Conservation (phyloP, 352 stramenopile genomes). For the Globisporangium ultimum region DNA sequence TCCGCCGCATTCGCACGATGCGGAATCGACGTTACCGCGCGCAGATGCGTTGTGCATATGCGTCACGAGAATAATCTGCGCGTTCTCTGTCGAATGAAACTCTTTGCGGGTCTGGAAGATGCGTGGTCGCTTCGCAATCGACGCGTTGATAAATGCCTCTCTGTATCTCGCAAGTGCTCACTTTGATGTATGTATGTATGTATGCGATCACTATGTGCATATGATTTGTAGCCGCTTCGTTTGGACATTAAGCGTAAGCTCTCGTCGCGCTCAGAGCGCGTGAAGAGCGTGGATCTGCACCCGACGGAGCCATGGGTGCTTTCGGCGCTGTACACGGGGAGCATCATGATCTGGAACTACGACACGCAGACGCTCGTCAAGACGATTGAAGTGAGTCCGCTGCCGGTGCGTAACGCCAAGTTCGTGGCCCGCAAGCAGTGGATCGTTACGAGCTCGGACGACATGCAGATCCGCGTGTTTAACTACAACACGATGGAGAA, state of each 20-base stretch:
- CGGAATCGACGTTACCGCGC: too few species aligned
- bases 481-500: constrained; percentile 99
- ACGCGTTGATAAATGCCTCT: too few species aligned
- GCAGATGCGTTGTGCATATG: too few species aligned
- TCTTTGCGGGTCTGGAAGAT: too few species aligned
- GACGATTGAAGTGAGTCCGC: constrained; percentile 95
- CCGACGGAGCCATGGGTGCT: constrained; percentile 97
- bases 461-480: constrained; percentile 97
- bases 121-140: too few species aligned
- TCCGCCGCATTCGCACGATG: too few species aligned
- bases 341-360: constrained; percentile 99
- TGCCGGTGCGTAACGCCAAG: constrained; percentile 92
- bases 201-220: background rate
- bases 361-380: constrained; percentile 94
- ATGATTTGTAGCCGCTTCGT: constrained; percentile 48
- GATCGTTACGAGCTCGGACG: constrained; percentile 94
- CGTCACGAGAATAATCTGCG: too few species aligned
- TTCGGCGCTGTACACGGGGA: constrained; percentile 96
- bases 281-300: constrained; percentile 99
- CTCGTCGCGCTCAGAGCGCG: constrained; percentile 93
- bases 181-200: background rate
- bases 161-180: background rate
- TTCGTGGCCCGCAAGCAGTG: constrained; percentile 98
- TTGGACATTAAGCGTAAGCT: constrained; percentile 94
- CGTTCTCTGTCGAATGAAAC: too few species aligned